Base-by-base conservation (phyloP, 2,329 filamentous ascomycete genomes). In the Fusarium multiceps region DNA sequence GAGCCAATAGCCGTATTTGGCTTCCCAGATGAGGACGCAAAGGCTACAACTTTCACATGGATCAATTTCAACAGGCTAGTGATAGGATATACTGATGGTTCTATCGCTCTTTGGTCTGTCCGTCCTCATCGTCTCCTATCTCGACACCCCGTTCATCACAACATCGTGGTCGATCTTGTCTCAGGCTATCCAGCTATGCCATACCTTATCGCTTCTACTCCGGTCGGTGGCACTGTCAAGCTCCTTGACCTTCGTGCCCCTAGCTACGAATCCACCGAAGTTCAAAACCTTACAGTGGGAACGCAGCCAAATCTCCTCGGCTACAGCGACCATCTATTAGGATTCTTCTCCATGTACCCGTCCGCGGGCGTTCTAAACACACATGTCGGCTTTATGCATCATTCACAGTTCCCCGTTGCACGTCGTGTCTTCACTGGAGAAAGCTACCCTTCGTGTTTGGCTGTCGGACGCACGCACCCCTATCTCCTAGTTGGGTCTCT, bases 121-220 rank as follows among this genome's bases (percentile, higher is more conserved):
- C 79, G 80, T 41, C 87, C 87, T 2, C 78, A 75, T 46, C 77
- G 80, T 27, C 77, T 88, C 53, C 78, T 89, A 28, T 83, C 83
- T 43, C 83, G 87, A 4, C 82, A 86, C 50, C 81, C 84, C 7
- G 79, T 85, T n/a, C 87, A 89, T 71, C 82, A 84, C 63, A 87
- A 82, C 50, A 78, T 82, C 55, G 80, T 89, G 6, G 80, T 88
- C 63, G 86, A 89, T 69, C 81, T 89, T 32, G 82, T 82, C 60
- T 85, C 86, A 0, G 86, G 82, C 21, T 88, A 87, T 66, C 87
- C 87, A 6, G 86, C 87, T 2, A 79, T 85, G 59, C 87, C 87
- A 0, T 86, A 86, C 66, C 74, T 88, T 11, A 79, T 89, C n/a
- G 83, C 85, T 9, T 87, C 87, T 2, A 81, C 83, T 6, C 87